A percentile compares a stretch with the other conserved stretches of the same genome.
These are phyloP conservation scores for Trypanosoma mega DNA, from an alignment of 208 protist genomes.

Conservation along the genomic window DNA sequence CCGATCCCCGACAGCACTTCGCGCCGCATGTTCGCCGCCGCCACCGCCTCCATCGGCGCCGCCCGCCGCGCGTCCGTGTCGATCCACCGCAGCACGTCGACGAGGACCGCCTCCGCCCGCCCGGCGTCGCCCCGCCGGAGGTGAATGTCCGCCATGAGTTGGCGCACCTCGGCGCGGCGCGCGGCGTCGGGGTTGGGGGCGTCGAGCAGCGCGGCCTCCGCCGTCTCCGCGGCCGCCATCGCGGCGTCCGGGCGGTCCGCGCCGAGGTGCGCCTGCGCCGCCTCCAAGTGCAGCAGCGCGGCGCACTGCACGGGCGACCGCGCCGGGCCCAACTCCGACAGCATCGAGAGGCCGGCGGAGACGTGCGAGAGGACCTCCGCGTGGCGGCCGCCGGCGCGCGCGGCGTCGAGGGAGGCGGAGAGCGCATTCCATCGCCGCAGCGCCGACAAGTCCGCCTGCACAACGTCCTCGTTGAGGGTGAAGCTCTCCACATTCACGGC, in stretches of 20 bases:
- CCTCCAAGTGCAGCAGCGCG: slow-evolving; percentile 81
- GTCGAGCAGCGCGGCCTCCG: slow-evolving; percentile 43
- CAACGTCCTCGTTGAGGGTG: slow-evolving; percentile 82
- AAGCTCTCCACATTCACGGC: slow-evolving; percentile 68
- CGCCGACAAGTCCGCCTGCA: slow-evolving; percentile 69
- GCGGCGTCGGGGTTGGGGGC: slow-evolving; percentile 62
- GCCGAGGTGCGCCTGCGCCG: slow-evolving; percentile 83
- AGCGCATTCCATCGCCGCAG: slow-evolving; percentile 75
- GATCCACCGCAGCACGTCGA: slow-evolving; percentile 78
- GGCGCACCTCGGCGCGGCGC: slow-evolving; percentile 70
- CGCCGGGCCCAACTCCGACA: slow-evolving; percentile 60
- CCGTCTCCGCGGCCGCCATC: slow-evolving; percentile 39
- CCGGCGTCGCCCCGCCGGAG: slow-evolving; percentile 38
- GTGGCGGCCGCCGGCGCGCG: slow-evolving; percentile 39
- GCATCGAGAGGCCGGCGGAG: slow-evolving; percentile 51
- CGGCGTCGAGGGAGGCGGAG: slow-evolving; percentile 48
- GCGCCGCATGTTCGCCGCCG: slow-evolving; percentile 81
- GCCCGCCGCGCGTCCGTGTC: slow-evolving; percentile 80
- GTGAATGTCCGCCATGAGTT: slow-evolving; percentile 71
- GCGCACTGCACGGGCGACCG: slow-evolving; percentile 87
- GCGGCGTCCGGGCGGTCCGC: slow-evolving; percentile 53
- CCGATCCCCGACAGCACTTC: slow-evolving; percentile 77
- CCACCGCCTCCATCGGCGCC: slow-evolving; percentile 86
- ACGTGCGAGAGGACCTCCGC: slow-evolving; percentile 45
- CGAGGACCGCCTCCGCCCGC: slow-evolving; percentile 63